Conservation (phyloP, 441 rosid genomes). For the Melastoma candidum region DNA sequence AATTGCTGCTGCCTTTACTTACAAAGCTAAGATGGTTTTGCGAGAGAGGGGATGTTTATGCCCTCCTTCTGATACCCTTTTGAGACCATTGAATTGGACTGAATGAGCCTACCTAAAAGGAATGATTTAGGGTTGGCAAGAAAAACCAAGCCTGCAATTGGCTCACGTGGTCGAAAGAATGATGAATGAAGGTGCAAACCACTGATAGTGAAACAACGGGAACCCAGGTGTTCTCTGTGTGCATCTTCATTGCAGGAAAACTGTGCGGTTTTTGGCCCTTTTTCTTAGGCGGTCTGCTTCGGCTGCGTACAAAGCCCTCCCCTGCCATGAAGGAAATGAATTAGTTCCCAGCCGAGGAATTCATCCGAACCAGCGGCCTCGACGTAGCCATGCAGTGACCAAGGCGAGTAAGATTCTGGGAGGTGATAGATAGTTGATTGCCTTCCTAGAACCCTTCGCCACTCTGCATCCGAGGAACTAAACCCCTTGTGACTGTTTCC, state of each 20-base stretch:
- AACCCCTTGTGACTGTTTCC: conserved; percentile 84
- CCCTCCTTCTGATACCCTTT: too few relatives aligned
- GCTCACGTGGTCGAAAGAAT: conserved; percentile 56
- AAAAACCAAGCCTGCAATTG: too few relatives aligned
- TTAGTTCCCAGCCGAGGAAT: too few relatives aligned
- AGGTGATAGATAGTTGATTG: conserved; percentile 73
- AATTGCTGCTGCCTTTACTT: too few relatives aligned
- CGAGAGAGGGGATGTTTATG: too few relatives aligned
- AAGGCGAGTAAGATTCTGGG: conserved; percentile 84
- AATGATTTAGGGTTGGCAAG: too few relatives aligned
- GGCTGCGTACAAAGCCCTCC: conserved; percentile 82
- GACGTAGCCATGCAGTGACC: conserved; percentile 83
- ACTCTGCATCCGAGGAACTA: conserved; percentile 82
- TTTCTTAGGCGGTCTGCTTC: conserved; percentile 80
- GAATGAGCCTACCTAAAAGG: too few relatives aligned
- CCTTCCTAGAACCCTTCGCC: conserved; percentile 75
- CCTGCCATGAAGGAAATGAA: conserved; percentile 28
- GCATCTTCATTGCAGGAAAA: conserved; percentile 92
- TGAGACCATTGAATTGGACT: too few relatives aligned
- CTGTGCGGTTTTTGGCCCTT: conserved; percentile 85
- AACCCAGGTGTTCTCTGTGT: conserved; percentile 86
- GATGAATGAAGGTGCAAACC: conserved; percentile 64
- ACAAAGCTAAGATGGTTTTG: too few relatives aligned
- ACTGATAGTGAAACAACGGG: conserved; percentile 87
- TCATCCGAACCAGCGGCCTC: conserved; percentile 80